Evolutionary conservation across 345 rosid species (phyloP).

Genomic region (Eutrema heterophyllum): DNA sequence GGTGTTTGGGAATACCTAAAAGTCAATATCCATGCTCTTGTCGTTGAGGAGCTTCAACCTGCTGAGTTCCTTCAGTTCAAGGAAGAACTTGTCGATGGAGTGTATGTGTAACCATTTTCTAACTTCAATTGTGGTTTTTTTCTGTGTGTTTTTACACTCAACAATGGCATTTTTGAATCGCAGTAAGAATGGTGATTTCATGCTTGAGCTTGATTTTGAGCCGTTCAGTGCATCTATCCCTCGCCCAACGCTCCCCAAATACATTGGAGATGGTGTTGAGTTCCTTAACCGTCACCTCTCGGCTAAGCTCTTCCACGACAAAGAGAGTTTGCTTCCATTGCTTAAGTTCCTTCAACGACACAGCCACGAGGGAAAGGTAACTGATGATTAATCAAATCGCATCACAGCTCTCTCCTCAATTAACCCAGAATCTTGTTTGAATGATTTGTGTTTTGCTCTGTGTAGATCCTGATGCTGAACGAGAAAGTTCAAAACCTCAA

Average conservation of each 20-base stretch:
- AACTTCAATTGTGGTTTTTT: not conserved
- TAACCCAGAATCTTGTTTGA: not conserved
- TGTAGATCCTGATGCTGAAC: conserved; percentile 83
- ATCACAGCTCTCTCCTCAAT: no score
- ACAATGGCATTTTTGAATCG: conserved; percentile 4
- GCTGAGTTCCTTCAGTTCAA: conserved; percentile 87
- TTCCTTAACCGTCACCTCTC: conserved; percentile 98
- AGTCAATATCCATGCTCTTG: conserved; percentile 74
- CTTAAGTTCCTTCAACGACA: conserved; percentile 86
- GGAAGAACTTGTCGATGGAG: conserved; percentile 96
- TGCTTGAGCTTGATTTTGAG: conserved; percentile 92
- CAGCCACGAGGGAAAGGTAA: conserved; percentile 78
- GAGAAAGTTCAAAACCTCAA: conserved; percentile 61
- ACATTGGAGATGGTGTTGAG: conserved; percentile 93
- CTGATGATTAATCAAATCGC: not conserved
- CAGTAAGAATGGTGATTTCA: conserved; percentile 76
- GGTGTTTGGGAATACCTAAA: conserved; percentile 95
- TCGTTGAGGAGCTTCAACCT: conserved; percentile 70
- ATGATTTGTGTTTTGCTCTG: conserved; percentile 7
- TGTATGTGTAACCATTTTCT: conserved; percentile 35
- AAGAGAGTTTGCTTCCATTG: conserved; percentile 86
- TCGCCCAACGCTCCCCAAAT: conserved; percentile 82
- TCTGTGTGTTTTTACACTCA: not conserved
- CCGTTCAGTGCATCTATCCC: conserved; percentile 88
- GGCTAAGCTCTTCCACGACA: conserved; percentile 91